Conservation (phyloP, 2,329 filamentous ascomycete genomes). For the Fusarium nurragi region DNA sequence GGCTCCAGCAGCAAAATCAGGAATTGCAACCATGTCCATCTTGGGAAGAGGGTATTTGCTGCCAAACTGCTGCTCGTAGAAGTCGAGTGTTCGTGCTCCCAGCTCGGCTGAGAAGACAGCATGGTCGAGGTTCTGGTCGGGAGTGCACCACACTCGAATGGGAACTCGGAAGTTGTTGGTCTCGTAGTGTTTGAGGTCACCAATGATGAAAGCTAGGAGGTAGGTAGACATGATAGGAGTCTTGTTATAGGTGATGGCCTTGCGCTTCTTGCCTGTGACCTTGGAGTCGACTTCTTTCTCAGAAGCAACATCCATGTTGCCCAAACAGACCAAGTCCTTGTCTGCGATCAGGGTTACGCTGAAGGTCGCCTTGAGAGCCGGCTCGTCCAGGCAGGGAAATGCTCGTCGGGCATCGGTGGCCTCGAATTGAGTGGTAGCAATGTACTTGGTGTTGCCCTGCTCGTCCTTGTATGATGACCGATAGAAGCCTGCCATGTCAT, state of each 20-base stretch:
- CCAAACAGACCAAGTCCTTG: conserved; percentile 88
- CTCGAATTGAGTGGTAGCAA: conserved; percentile 96
- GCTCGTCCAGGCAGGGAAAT: conserved; percentile 97
- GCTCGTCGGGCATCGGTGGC: conserved; percentile 91
- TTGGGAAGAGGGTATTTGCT: conserved; percentile 69
- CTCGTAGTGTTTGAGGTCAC: conserved; percentile 93
- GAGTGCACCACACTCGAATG: conserved; percentile 91
- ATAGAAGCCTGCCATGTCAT: conserved; percentile 98
- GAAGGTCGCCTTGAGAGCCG: conserved; percentile 91
- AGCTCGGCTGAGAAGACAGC: conserved; percentile 91
- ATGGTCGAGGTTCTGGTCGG: conserved; percentile 88
- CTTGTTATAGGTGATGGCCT: conserved; percentile 90
- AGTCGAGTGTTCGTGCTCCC: conserved; percentile 86
- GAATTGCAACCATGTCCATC: conserved; percentile 74
- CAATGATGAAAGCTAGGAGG: conserved; percentile 91
- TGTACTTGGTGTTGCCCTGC: conserved; percentile 80
- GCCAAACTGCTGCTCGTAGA: conserved; percentile 95
- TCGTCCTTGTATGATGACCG: conserved; percentile 89
- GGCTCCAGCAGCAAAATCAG: conserved; percentile 92
- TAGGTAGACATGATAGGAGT: conserved; percentile 97
- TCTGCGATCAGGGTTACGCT: conserved; percentile 91
- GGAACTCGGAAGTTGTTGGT: conserved; percentile 91
- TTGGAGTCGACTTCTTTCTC: conserved; percentile 77
- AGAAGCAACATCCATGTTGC: conserved; percentile 93
- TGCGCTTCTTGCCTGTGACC: conserved; percentile 69